Evolutionary conservation across 202 grass and related monocot genomes (phyloP), one percentile per base, ranked within the genome.

Genomic region (Schoenoplectus triqueter): DNA sequence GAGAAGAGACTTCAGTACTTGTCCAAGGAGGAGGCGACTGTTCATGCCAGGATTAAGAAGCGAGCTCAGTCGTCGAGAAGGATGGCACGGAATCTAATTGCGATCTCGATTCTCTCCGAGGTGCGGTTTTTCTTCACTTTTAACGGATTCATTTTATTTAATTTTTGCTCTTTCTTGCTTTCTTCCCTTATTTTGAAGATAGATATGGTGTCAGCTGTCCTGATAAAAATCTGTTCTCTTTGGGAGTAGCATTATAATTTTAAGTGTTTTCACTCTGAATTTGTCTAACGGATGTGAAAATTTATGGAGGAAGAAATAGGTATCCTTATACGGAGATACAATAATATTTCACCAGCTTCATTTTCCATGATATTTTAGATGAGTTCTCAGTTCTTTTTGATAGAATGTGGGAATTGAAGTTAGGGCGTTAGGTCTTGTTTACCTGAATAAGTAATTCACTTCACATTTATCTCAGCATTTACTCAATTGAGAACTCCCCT

Each of bases 1-100:
- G 93, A 98, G 91, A 95, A 98, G 91, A 87, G 93, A 5, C 85
- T 98, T 81, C 81, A 92, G 93, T 90, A 95, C 87, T 86, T 98
- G 45, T 98, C 95, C 78, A 95, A 95, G 91, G 96, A 95, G 90
- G 96, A 98, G 88, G 93, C 93, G 8, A 41, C 88, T 81, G 90
- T 98, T 71, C 90, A 92, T 87, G 90, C 93, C 9, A 86, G 96
- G 85, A 89, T 95, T 86, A 92, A 90, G 68, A 84, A 87, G 0
- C 89, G 95, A 82, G 92, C 92, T 82, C 92, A 90, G 78, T 64
- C 80, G 82, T 95, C 92, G 10, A 88, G 89, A 55, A 88, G 88
- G 41, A 79, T 73, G 81, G 85, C 93, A 3, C 88, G 91, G 42
- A 98, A 93, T 83, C 84, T 95, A 72, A 86, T 98, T 64, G 86